Conservation (phyloP, 495 filamentous ascomycete species). For the Penicillium pancosmium region DNA sequence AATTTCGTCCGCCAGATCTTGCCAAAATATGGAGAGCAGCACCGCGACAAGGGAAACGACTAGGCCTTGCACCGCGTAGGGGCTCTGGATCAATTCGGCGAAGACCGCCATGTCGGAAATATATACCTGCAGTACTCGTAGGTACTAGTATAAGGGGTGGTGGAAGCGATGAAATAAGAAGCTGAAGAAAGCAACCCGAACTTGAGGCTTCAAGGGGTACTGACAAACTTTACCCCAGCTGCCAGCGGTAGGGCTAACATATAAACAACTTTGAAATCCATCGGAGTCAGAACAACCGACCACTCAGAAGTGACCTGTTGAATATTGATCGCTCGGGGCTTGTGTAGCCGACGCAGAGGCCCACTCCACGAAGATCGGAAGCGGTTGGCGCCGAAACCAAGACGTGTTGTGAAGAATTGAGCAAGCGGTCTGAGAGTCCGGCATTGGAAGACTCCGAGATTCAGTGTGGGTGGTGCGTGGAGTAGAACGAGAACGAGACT, state of each 20-base stretch:
- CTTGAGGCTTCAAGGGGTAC: background rate
- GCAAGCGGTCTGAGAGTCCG: background rate
- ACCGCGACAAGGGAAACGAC: conserved; percentile 24
- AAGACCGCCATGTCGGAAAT: conserved; percentile 28
- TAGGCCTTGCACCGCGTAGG: conserved; percentile 25
- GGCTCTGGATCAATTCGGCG: conserved; percentile 25
- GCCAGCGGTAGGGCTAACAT: background rate
- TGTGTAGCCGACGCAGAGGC: background rate
- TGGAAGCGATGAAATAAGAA: background rate
- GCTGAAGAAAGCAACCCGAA: background rate
- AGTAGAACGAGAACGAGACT: conserved; percentile 3
- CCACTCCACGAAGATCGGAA: background rate
- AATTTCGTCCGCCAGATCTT: conserved; percentile 32
- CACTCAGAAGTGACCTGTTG: background rate
- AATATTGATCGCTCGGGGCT: background rate
- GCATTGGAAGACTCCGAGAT: background rate
- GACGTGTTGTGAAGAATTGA: background rate
- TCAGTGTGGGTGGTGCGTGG: background rate
- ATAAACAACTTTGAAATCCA: background rate
- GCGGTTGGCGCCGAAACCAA: background rate
- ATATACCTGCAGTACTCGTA: background rate
- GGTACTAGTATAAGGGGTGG: no score
- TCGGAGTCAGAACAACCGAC: background rate
- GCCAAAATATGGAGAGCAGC: conserved; percentile 30
- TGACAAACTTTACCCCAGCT: background rate